Percentiles rank a stretch among this genome's conserved stretches.
Conservation (phyloP, 345 rosid genomes). For the Turnera subulata region DNA sequence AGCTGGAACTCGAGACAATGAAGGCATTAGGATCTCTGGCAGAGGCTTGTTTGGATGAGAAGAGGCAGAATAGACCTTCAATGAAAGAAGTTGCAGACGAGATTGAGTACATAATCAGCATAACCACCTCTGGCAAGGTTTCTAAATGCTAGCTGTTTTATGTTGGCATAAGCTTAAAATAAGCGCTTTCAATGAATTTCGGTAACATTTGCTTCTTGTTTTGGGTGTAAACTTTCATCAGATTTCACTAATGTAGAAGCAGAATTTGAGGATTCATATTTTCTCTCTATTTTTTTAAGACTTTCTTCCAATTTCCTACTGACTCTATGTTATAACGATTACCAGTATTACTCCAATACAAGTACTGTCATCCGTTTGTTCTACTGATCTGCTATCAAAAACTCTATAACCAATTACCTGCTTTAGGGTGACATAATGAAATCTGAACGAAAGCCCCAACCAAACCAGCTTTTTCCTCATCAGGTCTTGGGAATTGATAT, state of each 20-base stretch:
- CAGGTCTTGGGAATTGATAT: too few species aligned
- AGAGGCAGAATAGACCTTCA: conserved; percentile 46
- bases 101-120: conserved; percentile 39
- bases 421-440: too few species aligned
- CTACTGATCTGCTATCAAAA: too few species aligned
- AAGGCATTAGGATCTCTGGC: conserved; percentile 44
- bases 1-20: conserved; percentile 35
- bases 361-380: too few species aligned
- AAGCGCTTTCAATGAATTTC: conserved; percentile 1
- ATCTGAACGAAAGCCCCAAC: too few species aligned
- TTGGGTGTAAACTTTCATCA: not conserved
- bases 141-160: conserved; percentile 7
- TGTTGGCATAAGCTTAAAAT: not conserved
- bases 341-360: too few species aligned
- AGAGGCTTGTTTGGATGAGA: conserved; percentile 42
- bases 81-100: conserved; percentile 47
- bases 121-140: conserved; percentile 17
- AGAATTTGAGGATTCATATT: not conserved
- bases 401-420: too few species aligned
- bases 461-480: too few species aligned
- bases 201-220: not conserved
- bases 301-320: too few species aligned
- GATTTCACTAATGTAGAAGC: not conserved
- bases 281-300: too few species aligned
- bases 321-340: too few species aligned